Evolutionary conservation across 768 basidiomycete species (phyloP).

Genomic region (Aureoboletus auriporus): DNA sequence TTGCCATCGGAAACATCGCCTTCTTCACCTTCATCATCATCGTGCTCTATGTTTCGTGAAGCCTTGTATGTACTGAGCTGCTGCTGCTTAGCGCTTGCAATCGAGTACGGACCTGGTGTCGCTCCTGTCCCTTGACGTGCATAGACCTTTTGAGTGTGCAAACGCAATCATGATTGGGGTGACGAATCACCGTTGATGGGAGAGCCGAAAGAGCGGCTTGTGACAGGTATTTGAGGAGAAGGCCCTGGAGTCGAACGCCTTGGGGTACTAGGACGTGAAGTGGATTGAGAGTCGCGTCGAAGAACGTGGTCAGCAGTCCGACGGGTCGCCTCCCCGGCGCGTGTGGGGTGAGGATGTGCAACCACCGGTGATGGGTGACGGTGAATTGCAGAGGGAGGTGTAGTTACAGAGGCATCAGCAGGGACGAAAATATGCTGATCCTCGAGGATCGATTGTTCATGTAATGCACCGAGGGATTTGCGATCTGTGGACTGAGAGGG

Average conservation of each 20-base stretch:
- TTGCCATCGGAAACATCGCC: slow-evolving; percentile 36
- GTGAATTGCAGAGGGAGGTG: slow-evolving; percentile 1
- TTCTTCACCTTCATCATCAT: slow-evolving; percentile 19
- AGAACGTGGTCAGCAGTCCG: slow-evolving; percentile 11
- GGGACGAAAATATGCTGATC: slow-evolving; percentile 71
- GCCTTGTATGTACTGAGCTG: slow-evolving; percentile 19
- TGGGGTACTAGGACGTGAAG: slow-evolving; percentile 25
- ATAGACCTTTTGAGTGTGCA: slow-evolving; percentile 33
- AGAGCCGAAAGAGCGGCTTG: slow-evolving; percentile 34
- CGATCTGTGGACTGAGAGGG: slow-evolving; percentile 69
- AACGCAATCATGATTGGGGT: slow-evolving; percentile 35
- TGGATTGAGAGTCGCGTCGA: slow-evolving; percentile 16
- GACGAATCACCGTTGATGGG: slow-evolving; percentile 48
- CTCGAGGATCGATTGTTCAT: slow-evolving; percentile 51
- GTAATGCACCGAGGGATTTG: slow-evolving; percentile 53
- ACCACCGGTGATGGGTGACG: slow-evolving; percentile 14
- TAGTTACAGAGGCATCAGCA: slow-evolving; percentile 43
- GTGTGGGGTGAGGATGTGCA: slow-evolving; percentile 29
- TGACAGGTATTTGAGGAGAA: slow-evolving; percentile 28
- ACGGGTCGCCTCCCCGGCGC: slow-evolving; percentile 15
- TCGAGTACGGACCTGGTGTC: slow-evolving; percentile 18
- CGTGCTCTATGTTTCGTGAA: slow-evolving; percentile 9
- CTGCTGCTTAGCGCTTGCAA: slow-evolving; percentile 18
- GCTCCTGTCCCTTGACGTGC: slow-evolving; percentile 30
- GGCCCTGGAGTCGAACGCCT: slow-evolving; percentile 26